phyloP scores from a whole-genome alignment of 768 basidiomycete genomes.

The Rhodotorula toruloides region DNA sequence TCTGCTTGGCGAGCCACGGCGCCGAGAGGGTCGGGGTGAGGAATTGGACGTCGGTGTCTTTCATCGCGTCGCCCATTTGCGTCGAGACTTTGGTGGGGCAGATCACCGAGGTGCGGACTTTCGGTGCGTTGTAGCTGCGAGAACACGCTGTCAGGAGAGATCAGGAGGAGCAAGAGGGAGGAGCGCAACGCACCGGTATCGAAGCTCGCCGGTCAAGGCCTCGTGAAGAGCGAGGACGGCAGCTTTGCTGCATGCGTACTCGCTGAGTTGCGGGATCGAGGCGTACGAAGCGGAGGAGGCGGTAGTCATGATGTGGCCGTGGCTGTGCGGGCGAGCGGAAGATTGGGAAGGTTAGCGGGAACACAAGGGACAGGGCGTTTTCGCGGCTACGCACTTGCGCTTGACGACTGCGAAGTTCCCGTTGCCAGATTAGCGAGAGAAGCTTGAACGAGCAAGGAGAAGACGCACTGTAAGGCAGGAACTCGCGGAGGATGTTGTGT shows the following conservation, averaged over 20 bases:
- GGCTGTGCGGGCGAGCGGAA: background rate
- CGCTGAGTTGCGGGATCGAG: conserved; percentile 23
- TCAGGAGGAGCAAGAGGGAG: background rate
- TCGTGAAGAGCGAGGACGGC: conserved; percentile 31
- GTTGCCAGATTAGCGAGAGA: background rate
- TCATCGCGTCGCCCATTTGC: conserved; percentile 31
- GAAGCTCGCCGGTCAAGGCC: conserved; percentile 23
- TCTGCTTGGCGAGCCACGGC: conserved; percentile 13
- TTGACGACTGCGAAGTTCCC: conserved; percentile 15
- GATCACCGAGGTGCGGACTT: conserved; percentile 30
- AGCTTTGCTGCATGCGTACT: conserved; percentile 30
- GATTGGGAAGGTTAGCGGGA: background rate
- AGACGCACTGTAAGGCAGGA: conserved; percentile 30
- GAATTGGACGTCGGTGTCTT: conserved; percentile 26
- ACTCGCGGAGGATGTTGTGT: conserved; percentile 31
- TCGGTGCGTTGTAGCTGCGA: conserved; percentile 30
- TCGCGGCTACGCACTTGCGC: conserved; percentile 26
- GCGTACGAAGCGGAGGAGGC: conserved; percentile 28
- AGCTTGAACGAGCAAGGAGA: background rate
- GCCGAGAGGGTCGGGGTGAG: conserved; percentile 26
- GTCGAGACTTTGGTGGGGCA: conserved; percentile 35
- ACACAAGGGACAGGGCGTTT: no score
- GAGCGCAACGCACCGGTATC: conserved; percentile 1
- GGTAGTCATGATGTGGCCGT: conserved; percentile 35
- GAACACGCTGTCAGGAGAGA: background rate